Percentiles rank a stretch among this genome's conserved stretches.
phyloP scores from a whole-genome alignment of 2,329 filamentous ascomycete species.

The Epichloe uncinata region DNA sequence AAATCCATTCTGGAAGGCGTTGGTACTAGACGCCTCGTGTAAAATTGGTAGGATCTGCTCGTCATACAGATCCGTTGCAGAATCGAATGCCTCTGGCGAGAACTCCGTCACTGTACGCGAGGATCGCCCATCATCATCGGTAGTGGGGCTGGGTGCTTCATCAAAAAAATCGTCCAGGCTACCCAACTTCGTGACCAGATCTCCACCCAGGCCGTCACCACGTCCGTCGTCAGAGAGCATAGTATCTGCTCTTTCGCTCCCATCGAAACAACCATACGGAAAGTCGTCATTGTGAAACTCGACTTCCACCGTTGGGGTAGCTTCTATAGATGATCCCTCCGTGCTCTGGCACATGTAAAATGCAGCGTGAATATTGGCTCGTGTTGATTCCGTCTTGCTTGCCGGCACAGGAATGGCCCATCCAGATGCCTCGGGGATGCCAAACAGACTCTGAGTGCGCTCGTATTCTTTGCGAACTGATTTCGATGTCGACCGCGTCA shows the following conservation, averaged over 20 bases:
- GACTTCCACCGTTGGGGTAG: slow-evolving; percentile 66
- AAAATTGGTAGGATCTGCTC: slow-evolving; percentile 85
- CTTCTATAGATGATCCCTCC: slow-evolving; percentile 42
- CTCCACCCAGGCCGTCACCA: slow-evolving; percentile 54
- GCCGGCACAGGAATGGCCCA: slow-evolving; percentile 95
- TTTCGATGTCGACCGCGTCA: slow-evolving; percentile 78
- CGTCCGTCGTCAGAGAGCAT: slow-evolving; percentile 82
- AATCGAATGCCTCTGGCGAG: slow-evolving; percentile 52
- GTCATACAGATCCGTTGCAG: slow-evolving; percentile 75
- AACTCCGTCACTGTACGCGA: slow-evolving; percentile 53
- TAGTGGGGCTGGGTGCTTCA: slow-evolving; percentile 47
- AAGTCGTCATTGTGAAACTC: slow-evolving; percentile 90
- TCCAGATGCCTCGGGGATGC: slow-evolving; percentile 87
- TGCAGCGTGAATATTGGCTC: slow-evolving; percentile 86
- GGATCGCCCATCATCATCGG: slow-evolving; percentile 44
- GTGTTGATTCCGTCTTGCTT: slow-evolving; percentile 72
- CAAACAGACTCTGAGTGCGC: slow-evolving; percentile 84
- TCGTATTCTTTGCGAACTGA: slow-evolving; percentile 89
- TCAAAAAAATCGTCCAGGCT: slow-evolving; percentile 76
- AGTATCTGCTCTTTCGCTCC: slow-evolving; percentile 64
- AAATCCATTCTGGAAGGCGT: slow-evolving; percentile 81
- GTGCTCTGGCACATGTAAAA: slow-evolving; percentile 83
- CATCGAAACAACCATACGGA: slow-evolving; percentile 64
- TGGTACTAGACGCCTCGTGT: slow-evolving; percentile 68
- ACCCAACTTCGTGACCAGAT: slow-evolving; percentile 69